Conservation (phyloP, 805 yeast genomes). For the Metschnikowia lochheadii region DNA sequence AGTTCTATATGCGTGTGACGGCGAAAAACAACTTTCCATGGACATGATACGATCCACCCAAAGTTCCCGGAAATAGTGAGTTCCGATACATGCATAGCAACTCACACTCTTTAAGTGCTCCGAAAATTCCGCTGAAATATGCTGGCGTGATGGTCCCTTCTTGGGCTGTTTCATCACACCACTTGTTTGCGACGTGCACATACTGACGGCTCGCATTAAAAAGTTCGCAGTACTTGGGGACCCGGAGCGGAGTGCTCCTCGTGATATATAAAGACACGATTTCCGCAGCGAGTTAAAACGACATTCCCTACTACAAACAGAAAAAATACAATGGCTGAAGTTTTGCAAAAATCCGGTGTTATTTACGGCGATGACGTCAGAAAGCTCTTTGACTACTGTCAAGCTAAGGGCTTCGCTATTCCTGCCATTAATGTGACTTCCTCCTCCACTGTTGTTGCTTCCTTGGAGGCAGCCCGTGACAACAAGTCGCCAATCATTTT, state of each 20-base stretch:
- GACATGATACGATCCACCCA: background rate
- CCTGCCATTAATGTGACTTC: slow-evolving; percentile 99
- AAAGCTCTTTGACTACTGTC: slow-evolving; percentile 85
- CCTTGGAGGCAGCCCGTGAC: slow-evolving; percentile 49
- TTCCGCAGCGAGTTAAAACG: background rate
- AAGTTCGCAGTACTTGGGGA: slow-evolving; percentile 7
- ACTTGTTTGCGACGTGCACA: slow-evolving; percentile 5
- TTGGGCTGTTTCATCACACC: slow-evolving; percentile 1
- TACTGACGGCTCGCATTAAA: background rate
- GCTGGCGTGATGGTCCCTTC: background rate
- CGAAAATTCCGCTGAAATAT: background rate
- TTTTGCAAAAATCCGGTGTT: slow-evolving; percentile 86
- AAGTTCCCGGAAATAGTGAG: background rate
- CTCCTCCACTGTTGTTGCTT: slow-evolving; percentile 78
- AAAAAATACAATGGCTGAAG: slow-evolving; percentile 17
- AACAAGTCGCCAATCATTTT: slow-evolving; percentile 83
- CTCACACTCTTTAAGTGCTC: too few relatives aligned
- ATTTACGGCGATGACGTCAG: slow-evolving; percentile 97
- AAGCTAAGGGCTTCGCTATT: slow-evolving; percentile 88
- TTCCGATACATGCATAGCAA: background rate
- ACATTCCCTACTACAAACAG: slow-evolving; percentile 1
- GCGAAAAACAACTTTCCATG: background rate
- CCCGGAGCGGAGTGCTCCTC: slow-evolving; percentile 24
- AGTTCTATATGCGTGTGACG: slow-evolving; percentile 2
- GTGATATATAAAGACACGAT: slow-evolving; percentile 9